Conservation (phyloP, 1,139 yeast genomes). For the Yarrowia galli region DNA sequence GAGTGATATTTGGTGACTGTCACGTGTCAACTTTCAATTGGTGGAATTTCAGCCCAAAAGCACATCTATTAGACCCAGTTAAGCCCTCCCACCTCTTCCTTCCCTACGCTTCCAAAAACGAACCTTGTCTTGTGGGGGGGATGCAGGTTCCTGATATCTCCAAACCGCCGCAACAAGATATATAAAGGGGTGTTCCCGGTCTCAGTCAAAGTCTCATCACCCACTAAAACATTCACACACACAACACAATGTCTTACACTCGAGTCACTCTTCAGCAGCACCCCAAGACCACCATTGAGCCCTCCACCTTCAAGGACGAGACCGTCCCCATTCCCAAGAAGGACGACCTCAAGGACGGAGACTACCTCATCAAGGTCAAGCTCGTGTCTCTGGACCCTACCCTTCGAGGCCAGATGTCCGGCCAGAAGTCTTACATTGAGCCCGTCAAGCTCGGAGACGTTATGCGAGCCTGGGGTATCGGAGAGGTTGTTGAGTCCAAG, state of each 20-base stretch:
- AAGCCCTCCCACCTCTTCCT: neutral
- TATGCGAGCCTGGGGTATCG: conserved; percentile 61
- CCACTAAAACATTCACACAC: neutral
- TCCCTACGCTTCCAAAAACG: conserved; percentile 7
- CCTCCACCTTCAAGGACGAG: conserved; percentile 28
- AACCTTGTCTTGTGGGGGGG: conserved; percentile 6
- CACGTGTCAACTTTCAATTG: neutral
- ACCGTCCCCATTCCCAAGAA: conserved; percentile 39
- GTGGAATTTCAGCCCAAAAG: neutral
- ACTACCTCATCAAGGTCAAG: conserved; percentile 58
- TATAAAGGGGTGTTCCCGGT: neutral
- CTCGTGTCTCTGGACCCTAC: conserved; percentile 72
- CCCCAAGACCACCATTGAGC: conserved; percentile 27
- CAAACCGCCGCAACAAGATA: neutral
- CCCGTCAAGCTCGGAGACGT: conserved; percentile 59
- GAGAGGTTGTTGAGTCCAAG: conserved; percentile 58
- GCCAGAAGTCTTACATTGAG: conserved; percentile 57
- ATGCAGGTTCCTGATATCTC: conserved; percentile 27
- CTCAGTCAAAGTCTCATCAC: neutral
- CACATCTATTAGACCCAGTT: neutral
- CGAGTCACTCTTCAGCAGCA: conserved; percentile 27
- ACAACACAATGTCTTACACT: conserved; percentile 20
- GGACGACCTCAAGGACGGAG: conserved; percentile 54
- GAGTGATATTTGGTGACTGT: neutral
- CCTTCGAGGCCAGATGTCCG: conserved; percentile 66